Evolutionary conservation across 768 basidiomycete species (phyloP).

Genomic region (Terana coerulea): DNA sequence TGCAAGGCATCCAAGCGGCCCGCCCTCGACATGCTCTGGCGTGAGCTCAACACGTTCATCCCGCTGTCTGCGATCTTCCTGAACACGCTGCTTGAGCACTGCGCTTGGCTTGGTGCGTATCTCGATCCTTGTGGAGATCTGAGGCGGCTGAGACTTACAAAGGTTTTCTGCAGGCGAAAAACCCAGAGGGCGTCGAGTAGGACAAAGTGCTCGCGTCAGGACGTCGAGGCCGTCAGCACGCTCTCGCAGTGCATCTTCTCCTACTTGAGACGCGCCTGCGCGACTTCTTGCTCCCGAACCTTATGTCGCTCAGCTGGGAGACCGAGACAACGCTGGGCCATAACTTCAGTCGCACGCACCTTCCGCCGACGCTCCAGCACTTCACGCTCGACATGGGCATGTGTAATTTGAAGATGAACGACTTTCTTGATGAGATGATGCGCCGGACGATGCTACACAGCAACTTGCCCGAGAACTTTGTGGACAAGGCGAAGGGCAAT

Average conservation of each 20-base stretch:
- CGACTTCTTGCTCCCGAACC: constrained; percentile 58
- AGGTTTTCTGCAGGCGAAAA: constrained; percentile 46
- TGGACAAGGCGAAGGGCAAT: constrained; percentile 60
- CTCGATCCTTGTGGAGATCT: neutral
- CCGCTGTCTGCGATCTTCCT: constrained; percentile 75
- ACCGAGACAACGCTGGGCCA: constrained; percentile 58
- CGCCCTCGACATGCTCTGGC: constrained; percentile 67
- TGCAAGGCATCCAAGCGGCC: constrained; percentile 72
- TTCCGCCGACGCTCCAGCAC: no score
- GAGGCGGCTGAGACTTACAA: no score
- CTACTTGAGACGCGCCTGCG: constrained; percentile 62
- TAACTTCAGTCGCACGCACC: no score
- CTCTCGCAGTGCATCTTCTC: no score
- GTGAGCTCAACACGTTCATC: constrained; percentile 69
- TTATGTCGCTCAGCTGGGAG: constrained; percentile 59
- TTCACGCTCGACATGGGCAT: no score
- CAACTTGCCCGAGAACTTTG: constrained; percentile 66
- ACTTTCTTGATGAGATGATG: no score
- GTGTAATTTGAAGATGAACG: no score
- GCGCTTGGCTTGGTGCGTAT: neutral
- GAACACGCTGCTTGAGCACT: constrained; percentile 53
- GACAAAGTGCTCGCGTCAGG: constrained; percentile 58
- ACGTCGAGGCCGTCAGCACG: no score
- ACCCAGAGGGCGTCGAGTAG: constrained; percentile 70
- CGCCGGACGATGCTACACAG: constrained; percentile 68